phyloP scores from a whole-genome alignment of 371 early-diverging fungal genomes.

The Sporodiniella umbellata region DNA sequence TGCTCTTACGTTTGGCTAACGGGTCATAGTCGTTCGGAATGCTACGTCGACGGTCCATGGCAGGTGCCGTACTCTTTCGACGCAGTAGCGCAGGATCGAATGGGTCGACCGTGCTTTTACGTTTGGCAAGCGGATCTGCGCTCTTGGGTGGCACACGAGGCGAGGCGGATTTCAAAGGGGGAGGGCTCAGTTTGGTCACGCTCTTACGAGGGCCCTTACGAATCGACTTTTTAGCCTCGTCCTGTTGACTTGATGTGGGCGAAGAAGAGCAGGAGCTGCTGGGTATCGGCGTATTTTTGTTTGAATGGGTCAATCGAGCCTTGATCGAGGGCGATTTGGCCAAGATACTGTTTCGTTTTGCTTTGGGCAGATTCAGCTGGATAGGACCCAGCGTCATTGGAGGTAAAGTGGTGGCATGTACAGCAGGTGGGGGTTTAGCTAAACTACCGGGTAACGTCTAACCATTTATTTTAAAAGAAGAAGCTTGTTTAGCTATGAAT shows the following conservation, averaged over 20 bases:
- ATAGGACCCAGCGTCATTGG: conserved; percentile 52
- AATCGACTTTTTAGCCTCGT: conserved; percentile 17
- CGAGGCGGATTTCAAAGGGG: conserved; percentile 13
- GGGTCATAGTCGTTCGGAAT: background rate
- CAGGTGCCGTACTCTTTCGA: too few species aligned
- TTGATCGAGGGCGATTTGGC: conserved; percentile 24
- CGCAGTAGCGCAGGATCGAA: conserved; percentile 1
- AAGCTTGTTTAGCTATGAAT: background rate
- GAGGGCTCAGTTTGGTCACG: conserved; percentile 1
- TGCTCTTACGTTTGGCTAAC: too few species aligned
- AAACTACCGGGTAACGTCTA: conserved; percentile 50
- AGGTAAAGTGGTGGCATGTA: conserved; percentile 38
- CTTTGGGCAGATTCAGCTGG: conserved; percentile 26
- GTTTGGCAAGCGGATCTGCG: conserved; percentile 10
- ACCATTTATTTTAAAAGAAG: background rate
- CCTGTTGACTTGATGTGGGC: conserved; percentile 7
- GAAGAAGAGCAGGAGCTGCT: conserved; percentile 12
- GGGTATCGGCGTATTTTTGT: conserved; percentile 17
- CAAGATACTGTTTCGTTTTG: background rate
- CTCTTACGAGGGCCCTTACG: conserved; percentile 1
- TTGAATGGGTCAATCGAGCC: conserved; percentile 4
- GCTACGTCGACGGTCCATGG: background rate
- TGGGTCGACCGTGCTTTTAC: too few species aligned
- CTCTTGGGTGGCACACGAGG: conserved; percentile 22
- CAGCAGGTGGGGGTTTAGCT: conserved; percentile 37